A percentile compares a stretch with the other conserved stretches of the same genome.
These are phyloP conservation scores for Zygosaccharomyces pseudorouxii DNA, from an alignment of 805 yeast genomes.

Conservation along the genomic window DNA sequence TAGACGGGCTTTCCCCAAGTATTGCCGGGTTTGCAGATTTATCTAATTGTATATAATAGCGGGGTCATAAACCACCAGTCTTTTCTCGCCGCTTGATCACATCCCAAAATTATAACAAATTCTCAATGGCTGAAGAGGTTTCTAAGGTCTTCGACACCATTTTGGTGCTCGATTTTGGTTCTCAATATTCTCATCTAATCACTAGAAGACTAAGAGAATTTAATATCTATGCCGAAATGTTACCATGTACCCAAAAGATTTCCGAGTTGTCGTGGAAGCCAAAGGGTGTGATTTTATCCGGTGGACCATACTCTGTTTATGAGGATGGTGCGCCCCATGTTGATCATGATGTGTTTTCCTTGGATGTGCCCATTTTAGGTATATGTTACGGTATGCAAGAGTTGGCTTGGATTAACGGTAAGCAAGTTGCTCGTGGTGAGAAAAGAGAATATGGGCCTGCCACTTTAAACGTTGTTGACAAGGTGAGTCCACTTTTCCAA, in stretches of 20 bases:
- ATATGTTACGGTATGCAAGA: constrained; percentile 99
- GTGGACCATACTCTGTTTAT: constrained; percentile 97
- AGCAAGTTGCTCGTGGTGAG: constrained; percentile 87
- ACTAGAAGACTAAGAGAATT: constrained; percentile 97
- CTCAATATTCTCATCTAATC: constrained; percentile 95
- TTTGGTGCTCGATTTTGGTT: constrained; percentile 94
- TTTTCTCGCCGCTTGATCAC: not conserved
- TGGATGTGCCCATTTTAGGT: constrained; percentile 91
- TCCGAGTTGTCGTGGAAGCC: constrained; percentile 90
- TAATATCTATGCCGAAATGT: constrained; percentile 98
- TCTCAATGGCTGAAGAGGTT: constrained; percentile 47
- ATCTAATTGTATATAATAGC: not conserved
- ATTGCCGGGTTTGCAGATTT: not conserved
- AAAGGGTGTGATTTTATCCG: constrained; percentile 91
- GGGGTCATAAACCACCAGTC: not conserved
- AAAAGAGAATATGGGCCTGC: constrained; percentile 99
- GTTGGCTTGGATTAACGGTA: constrained; percentile 95
- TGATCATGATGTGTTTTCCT: constrained; percentile 86
- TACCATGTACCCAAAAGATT: constrained; percentile 98
- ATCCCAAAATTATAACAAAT: not conserved
- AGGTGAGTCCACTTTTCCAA: constrained; percentile 64
- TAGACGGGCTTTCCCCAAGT: not conserved
- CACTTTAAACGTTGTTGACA: constrained; percentile 68
- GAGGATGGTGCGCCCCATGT: constrained; percentile 96
- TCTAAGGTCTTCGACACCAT: constrained; percentile 92